Base-by-base conservation (phyloP, 768 basidiomycete species). In the Boletus huronensis region DNA sequence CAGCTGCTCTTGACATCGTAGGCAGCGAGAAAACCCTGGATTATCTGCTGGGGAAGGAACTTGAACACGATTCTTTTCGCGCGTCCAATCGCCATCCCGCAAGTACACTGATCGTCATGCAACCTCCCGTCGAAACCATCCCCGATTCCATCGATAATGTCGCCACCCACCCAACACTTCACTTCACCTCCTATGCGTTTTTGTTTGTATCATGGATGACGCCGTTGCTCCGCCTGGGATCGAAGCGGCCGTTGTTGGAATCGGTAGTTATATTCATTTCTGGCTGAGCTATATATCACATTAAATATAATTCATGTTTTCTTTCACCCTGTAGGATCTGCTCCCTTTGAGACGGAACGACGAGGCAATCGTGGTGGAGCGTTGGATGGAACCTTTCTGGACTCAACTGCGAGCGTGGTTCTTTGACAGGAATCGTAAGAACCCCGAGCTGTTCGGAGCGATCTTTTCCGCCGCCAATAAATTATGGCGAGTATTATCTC, bases 231-330 rank as follows among this genome's bases (percentile, higher is more conserved):
- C 46, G 36, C n/a, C 51, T 66, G 55, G 65, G 65, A 48, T 50
- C 63, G 29, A 66, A 64, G 57, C 58, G 65, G 31, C 65, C 65
- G n/a, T 56, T 66, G 56, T 52, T 66, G 60, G 63, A 66, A 66
- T 62, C 65, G 65, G 65, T 67, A 62, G 63, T 62, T 66, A 64
- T 66, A 55, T 67, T 60, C 29, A 19, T 38, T 56, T 64, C 58
- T 58, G 60, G 65, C 14, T 67, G 29, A 64, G 6, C 5, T 59
- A 58, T 64, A 66, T 31, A 52, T 56, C 53, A 54, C 35, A 42
- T 65, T 63, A 45, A 47, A 49, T 63, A 19, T 62, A 53, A 50
- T 53, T 43, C 26, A 38, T 55, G 21, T 48, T 53, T 53, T 43
- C 41, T 39, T 48, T 39, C 8, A 9, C 34, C 49, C 44, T 59